A percentile compares a stretch with the other conserved stretches of the same genome.
Conservation (phyloP, 2,329 filamentous ascomycete genomes). For the Pestalotiopsis sp. region DNA sequence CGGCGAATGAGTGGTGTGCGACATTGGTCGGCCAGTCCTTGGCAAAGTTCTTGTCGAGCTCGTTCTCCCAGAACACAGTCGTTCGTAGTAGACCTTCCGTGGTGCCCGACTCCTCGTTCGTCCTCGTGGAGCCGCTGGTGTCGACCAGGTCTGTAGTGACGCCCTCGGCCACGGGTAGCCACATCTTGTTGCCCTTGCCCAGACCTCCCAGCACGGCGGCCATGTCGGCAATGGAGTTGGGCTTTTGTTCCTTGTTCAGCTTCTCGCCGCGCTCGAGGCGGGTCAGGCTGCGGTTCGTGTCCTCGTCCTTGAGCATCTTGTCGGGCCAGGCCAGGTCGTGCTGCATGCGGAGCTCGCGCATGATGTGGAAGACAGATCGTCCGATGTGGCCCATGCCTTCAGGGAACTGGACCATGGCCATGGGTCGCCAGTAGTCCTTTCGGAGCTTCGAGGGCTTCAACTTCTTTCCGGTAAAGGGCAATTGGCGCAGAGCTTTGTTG, state of each 20-base stretch:
- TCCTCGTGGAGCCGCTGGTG: slow-evolving; percentile 20
- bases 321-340: slow-evolving; percentile 65
- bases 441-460: slow-evolving; percentile 62
- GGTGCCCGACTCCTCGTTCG: slow-evolving; percentile 14
- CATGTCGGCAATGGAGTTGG: slow-evolving; percentile 65
- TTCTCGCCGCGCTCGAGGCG: slow-evolving; percentile 48
- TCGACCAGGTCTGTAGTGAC: slow-evolving; percentile 14
- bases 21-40: slow-evolving; percentile 55
- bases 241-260: slow-evolving; percentile 59
- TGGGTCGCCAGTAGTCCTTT: slow-evolving; percentile 67
- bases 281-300: slow-evolving; percentile 34
- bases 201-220: slow-evolving; percentile 56
- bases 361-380: slow-evolving; percentile 61
- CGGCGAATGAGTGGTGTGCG: slow-evolving; percentile 36
- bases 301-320: slow-evolving; percentile 42
- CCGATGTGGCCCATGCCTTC: slow-evolving; percentile 54
- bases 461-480: slow-evolving; percentile 69
- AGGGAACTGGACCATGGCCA: slow-evolving; percentile 62
- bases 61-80: slow-evolving; percentile 54
- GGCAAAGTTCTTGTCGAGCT: slow-evolving; percentile 48
- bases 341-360: slow-evolving; percentile 64
- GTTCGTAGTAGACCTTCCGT: slow-evolving; percentile 36
- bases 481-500: slow-evolving; percentile 25
- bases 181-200: slow-evolving; percentile 54
- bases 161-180: slow-evolving; percentile 19